These are phyloP conservation scores for Cordyceps cateniannulata DNA, from an alignment of 2,329 filamentous ascomycete species.

Conservation along the genomic window DNA sequence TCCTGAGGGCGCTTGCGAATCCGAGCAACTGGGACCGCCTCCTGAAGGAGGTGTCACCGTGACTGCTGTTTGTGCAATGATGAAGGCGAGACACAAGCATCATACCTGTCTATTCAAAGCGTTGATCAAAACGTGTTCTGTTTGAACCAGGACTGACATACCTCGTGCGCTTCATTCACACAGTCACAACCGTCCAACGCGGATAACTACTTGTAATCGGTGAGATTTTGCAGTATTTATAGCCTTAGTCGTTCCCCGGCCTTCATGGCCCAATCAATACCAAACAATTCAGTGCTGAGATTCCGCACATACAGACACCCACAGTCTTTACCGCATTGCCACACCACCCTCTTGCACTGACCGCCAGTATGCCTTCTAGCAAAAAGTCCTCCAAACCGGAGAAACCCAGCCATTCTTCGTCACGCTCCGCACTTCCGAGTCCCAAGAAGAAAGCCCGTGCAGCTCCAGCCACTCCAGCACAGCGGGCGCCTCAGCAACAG, in stretches of 20 bases:
- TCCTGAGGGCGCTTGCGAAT: slow-evolving; percentile 24
- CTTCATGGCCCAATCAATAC: background rate
- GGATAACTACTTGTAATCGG: background rate
- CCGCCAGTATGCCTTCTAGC: background rate
- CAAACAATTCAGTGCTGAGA: background rate
- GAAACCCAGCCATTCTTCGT: background rate
- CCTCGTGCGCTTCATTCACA: background rate
- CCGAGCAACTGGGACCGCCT: slow-evolving; percentile 23
- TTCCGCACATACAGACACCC: background rate
- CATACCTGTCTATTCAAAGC: background rate
- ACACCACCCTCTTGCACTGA: background rate
- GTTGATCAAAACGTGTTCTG: background rate
- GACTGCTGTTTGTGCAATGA: background rate
- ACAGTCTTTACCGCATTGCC: background rate
- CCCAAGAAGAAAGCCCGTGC: background rate
- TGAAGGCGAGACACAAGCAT: background rate
- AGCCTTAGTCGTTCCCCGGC: background rate
- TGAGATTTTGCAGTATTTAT: background rate
- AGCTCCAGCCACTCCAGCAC: background rate
- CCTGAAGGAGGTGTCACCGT: slow-evolving; percentile 22
- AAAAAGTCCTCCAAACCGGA: background rate
- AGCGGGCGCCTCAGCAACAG: background rate
- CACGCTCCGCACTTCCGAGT: background rate
- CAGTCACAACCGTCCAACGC: too few relatives aligned
- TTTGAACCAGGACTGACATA: background rate